These are phyloP conservation scores for Opeltia flavorubescens DNA, from an alignment of 495 filamentous ascomycete species.

Conservation along the genomic window DNA sequence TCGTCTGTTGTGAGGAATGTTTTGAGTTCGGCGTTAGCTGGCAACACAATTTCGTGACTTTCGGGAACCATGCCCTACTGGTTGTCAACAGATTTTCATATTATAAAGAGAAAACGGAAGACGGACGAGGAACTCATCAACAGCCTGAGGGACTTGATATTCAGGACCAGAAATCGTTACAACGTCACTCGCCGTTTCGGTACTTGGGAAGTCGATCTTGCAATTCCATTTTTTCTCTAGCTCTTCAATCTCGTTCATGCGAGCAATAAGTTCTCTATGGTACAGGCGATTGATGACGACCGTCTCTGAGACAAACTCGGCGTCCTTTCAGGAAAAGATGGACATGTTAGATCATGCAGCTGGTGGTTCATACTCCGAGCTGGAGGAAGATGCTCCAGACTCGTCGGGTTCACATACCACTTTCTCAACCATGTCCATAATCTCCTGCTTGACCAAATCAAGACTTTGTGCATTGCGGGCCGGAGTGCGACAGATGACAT, in stretches of 20 bases:
- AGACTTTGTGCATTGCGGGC: constrained; percentile 93
- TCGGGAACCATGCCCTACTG: constrained; percentile 85
- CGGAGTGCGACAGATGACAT: constrained; percentile 95
- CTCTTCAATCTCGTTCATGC: constrained; percentile 78
- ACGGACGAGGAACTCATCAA: constrained; percentile 80
- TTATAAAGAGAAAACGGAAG: not conserved
- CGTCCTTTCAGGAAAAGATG: constrained; percentile 42
- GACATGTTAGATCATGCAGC: constrained; percentile 13
- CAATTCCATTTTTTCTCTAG: constrained; percentile 98
- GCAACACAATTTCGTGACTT: constrained; percentile 77
- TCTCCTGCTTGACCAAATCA: constrained; percentile 95
- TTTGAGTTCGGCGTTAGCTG: constrained; percentile 54
- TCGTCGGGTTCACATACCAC: constrained; percentile 40
- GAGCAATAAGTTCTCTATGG: constrained; percentile 81
- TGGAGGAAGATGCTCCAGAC: not conserved
- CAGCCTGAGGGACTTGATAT: constrained; percentile 91
- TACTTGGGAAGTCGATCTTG: constrained; percentile 94
- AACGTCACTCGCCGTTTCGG: constrained; percentile 90
- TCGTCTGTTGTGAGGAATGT: constrained; percentile 65
- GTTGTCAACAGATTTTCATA: constrained; percentile 16
- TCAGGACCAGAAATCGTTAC: constrained; percentile 91
- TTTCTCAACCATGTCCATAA: constrained; percentile 98
- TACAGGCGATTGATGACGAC: constrained; percentile 90
- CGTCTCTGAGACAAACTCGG: constrained; percentile 86
- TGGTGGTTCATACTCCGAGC: not conserved